Percentiles rank a stretch among this genome's conserved stretches.
Evolutionary conservation across 371 early-diverging fungal genomes (phyloP).

Genomic region (Syncephalastrum racemosum): DNA sequence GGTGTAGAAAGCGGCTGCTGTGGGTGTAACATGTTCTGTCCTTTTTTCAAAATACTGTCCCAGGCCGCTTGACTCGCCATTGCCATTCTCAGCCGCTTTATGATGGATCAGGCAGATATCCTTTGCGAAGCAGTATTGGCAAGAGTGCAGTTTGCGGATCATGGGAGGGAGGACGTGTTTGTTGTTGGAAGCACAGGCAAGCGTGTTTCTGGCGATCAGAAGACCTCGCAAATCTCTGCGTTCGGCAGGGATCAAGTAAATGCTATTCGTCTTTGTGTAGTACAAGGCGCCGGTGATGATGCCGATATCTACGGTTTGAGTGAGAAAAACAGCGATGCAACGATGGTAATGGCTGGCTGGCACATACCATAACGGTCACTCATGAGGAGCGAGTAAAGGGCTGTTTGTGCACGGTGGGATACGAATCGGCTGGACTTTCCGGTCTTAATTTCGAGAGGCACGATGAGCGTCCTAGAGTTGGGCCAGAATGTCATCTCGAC

Average conservation of each 20-base stretch:
- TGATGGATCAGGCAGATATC: constrained; percentile 73
- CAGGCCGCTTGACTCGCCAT: constrained; percentile 49
- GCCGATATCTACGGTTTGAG: constrained; percentile 47
- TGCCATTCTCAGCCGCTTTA: constrained; percentile 74
- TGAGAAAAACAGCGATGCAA: neutral
- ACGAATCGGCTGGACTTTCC: constrained; percentile 58
- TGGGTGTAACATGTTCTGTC: constrained; percentile 60
- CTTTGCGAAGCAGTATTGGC: constrained; percentile 68
- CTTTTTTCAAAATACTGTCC: constrained; percentile 60
- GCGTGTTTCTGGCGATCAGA: constrained; percentile 72
- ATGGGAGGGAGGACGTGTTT: constrained; percentile 65
- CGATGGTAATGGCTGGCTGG: neutral
- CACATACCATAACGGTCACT: constrained; percentile 78
- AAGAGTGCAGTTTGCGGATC: constrained; percentile 61
- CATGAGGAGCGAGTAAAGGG: constrained; percentile 85
- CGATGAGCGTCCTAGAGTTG: constrained; percentile 30
- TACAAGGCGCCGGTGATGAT: constrained; percentile 73
- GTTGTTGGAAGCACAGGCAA: constrained; percentile 56
- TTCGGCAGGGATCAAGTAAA: constrained; percentile 60
- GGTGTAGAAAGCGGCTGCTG: constrained; percentile 66
- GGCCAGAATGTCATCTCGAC: constrained; percentile 50
- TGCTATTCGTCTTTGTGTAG: constrained; percentile 68
- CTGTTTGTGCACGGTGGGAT: constrained; percentile 84
- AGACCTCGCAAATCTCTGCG: constrained; percentile 71
- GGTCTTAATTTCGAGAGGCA: constrained; percentile 93